Evolutionary conservation across 805 yeast species (phyloP).

Genomic region (Wickerhamiella nectarea): DNA sequence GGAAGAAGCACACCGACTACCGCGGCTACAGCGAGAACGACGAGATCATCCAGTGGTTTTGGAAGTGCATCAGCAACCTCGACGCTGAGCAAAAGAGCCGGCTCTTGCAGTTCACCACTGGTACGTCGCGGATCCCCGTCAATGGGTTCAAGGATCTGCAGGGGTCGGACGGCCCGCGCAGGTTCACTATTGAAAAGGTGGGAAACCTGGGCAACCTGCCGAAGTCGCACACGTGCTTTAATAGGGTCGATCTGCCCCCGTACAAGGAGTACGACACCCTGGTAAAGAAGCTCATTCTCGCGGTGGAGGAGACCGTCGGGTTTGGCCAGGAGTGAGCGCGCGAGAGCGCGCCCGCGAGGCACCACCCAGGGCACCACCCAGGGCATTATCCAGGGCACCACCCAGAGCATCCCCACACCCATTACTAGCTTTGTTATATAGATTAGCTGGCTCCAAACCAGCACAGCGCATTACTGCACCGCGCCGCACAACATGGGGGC

Average conservation of each 20-base stretch:
- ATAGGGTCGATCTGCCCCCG: slow-evolving; percentile 95
- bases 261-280: slow-evolving; percentile 71
- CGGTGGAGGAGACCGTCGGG: slow-evolving; percentile 98
- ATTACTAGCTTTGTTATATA: no score
- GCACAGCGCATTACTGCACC: no score
- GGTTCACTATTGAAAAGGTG: slow-evolving; percentile 96
- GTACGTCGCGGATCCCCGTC: slow-evolving; percentile 97
- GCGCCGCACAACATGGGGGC: no score
- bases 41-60: slow-evolving; percentile 97
- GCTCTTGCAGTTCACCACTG: slow-evolving; percentile 91
- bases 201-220: slow-evolving; percentile 89
- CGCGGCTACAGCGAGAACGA: slow-evolving; percentile 95
- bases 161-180: slow-evolving; percentile 98
- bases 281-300: slow-evolving; percentile 82
- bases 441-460: no score
- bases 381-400: no score
- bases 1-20: slow-evolving; percentile 98
- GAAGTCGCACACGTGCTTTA: slow-evolving; percentile 96
- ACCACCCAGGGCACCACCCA: no score
- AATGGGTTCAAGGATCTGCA: slow-evolving; percentile 97
- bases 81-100: slow-evolving; percentile 94
- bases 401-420: no score
- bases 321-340: slow-evolving; percentile 89
- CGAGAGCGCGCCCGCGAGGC: no score
- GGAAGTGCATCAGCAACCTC: slow-evolving; percentile 89